These are phyloP conservation scores for Gynandropsis gynandra DNA, from an alignment of 345 rosid species.

Conservation along the genomic window DNA sequence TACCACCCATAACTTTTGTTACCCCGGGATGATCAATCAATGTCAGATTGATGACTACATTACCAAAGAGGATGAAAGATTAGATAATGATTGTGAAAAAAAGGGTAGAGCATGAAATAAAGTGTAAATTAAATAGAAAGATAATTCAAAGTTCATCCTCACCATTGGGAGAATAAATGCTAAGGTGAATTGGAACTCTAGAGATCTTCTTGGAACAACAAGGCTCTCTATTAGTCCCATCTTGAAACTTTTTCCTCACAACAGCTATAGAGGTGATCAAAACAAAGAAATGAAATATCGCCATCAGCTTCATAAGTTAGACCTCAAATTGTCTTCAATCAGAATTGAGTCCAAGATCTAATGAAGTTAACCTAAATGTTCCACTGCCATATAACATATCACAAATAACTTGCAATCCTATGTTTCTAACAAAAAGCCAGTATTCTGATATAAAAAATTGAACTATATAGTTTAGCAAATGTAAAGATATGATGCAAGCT, in stretches of 20 bases:
- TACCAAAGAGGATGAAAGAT: slow-evolving; percentile 16
- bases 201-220: slow-evolving; percentile 84
- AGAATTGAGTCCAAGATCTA: too few species aligned
- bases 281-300: slow-evolving; percentile 1
- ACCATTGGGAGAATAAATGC: slow-evolving; percentile 93
- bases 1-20: slow-evolving; percentile 96
- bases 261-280: slow-evolving; percentile 51
- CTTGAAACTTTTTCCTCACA: slow-evolving; percentile 96
- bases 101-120: too few species aligned
- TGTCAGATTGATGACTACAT: slow-evolving; percentile 94
- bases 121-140: not conserved
- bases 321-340: too few species aligned
- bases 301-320: too few species aligned
- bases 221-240: slow-evolving; percentile 99
- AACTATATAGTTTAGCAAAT: too few species aligned
- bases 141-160: slow-evolving; percentile 6
- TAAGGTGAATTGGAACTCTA: slow-evolving; percentile 94
- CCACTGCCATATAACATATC: too few species aligned
- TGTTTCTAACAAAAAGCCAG: too few species aligned
- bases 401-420: too few species aligned
- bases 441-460: too few species aligned
- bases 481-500: too few species aligned
- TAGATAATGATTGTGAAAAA: not conserved
- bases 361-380: too few species aligned
- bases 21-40: slow-evolving; percentile 98